Base-by-base conservation (phyloP, 805 yeast genomes). In the Saturnispora ahearnii region DNA sequence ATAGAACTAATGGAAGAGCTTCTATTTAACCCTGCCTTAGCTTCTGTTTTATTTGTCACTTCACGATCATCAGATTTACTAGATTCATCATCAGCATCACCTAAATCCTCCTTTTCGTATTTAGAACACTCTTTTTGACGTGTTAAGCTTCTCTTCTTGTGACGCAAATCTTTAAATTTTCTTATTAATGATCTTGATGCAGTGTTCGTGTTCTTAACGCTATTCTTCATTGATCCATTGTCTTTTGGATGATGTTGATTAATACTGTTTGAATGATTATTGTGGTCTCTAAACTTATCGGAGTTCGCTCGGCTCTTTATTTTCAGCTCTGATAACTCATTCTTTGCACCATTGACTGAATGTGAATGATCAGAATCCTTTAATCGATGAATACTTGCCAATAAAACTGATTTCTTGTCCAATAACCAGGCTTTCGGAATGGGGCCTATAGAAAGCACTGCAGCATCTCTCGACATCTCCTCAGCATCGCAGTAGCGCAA, bases 371-470 rank as follows among this genome's bases (percentile, higher is more conserved):
- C 40, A 4, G 40, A 24, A 21, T 2, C 50, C 11, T 50, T 36
- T 10, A 48, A 44, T 24, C 48, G 43, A 30, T 54, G 34, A 6
- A 54, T 24, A 33, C 30, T 49, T 4, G 57, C 51, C 3, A 54
- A 15, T 9, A 54, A 32, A 4, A 49, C 24, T 1, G 57, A 48
- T 36, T 53, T 54, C 33, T 55, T 53, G 42, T 74, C 73, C 18
- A 64, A 54, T 15, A 68, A 59, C 88, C 87, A 84, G 11, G 73
- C 60, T 24, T 65, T 62, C 0, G 90, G 91, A 2, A 81, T 61
- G 0, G 73, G 69, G 0, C 91, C 91, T 5, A 85, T 55, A 8
- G 82, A 64, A 0, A 76, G 62, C 1, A 73, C 68, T 44, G 69
- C 68, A 1, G 87, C 72, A 10, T 69, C 64, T n/a, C 68, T 66